Evolutionary conservation across 192 early-diverging fungal species (phyloP).

Genomic region (Phycomyces nitens): DNA sequence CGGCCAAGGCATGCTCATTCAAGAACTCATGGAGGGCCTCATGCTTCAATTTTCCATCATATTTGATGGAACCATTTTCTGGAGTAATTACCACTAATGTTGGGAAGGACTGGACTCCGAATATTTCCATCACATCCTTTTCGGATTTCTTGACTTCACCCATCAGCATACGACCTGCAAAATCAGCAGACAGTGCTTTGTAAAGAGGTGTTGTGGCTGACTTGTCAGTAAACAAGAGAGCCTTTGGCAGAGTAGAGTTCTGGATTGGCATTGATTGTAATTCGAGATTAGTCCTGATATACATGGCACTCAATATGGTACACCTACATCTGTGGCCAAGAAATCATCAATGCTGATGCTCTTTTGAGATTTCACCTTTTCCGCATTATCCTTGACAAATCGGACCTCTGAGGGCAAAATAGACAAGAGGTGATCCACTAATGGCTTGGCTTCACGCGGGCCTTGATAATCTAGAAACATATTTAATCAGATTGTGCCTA

Average conservation of each 20-base stretch:
- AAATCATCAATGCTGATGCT: constrained; percentile 55
- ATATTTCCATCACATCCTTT: constrained; percentile 44
- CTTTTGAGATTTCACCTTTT: constrained; percentile 46
- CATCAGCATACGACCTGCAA: constrained; percentile 62
- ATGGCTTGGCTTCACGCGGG: constrained; percentile 64
- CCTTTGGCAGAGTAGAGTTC: constrained; percentile 59
- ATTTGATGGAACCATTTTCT: constrained; percentile 43
- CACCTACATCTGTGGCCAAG: constrained; percentile 49
- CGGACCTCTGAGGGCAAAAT: constrained; percentile 58
- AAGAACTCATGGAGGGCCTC: constrained; percentile 60
- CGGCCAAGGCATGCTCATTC: constrained; percentile 47
- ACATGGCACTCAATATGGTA: no score
- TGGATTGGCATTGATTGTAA: no score
- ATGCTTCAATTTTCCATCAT: constrained; percentile 66
- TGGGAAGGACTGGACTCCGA: constrained; percentile 63
- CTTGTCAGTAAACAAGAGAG: constrained; percentile 78
- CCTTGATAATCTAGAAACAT: constrained; percentile 65
- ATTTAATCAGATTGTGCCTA: no score
- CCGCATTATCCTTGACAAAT: constrained; percentile 30
- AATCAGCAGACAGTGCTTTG: constrained; percentile 81
- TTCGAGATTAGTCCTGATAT: no score
- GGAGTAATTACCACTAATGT: constrained; percentile 64
- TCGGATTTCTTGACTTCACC: constrained; percentile 66
- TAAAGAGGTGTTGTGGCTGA: constrained; percentile 73
- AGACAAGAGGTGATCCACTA: constrained; percentile 68